phyloP scores from a whole-genome alignment of 2,329 filamentous ascomycete species.

The Exophiala aquamarina region DNA sequence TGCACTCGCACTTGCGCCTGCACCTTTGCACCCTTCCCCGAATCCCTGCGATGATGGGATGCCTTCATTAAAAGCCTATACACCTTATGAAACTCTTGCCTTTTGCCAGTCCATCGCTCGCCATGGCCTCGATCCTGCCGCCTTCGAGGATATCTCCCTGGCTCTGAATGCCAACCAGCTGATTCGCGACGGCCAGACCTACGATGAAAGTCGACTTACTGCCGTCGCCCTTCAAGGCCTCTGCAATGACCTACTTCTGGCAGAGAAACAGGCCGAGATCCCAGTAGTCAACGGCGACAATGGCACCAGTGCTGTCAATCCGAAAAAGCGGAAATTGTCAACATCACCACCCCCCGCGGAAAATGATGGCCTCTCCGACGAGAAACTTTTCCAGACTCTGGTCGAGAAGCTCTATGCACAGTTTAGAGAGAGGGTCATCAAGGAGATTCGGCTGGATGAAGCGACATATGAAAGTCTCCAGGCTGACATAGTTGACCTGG shows the following conservation, averaged over 20 bases:
- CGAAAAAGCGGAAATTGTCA: conserved; percentile 73
- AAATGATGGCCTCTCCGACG: conserved; percentile 2
- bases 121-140: conserved; percentile 64
- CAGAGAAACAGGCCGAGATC: conserved; percentile 54
- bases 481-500: conserved; percentile 67
- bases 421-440: conserved; percentile 70
- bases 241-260: conserved; percentile 72
- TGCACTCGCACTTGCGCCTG: conserved; percentile 2
- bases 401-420: conserved; percentile 72
- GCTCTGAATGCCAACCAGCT: conserved; percentile 71
- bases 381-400: conserved; percentile 40
- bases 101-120: conserved; percentile 76
- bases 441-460: conserved; percentile 74
- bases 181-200: conserved; percentile 68
- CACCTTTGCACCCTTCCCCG: not conserved
- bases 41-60: conserved; percentile 44
- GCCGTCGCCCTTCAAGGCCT: conserved; percentile 76
- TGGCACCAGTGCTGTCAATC: conserved; percentile 40
- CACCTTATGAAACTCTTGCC: conserved; percentile 80
- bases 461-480: conserved; percentile 62
- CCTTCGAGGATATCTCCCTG: conserved; percentile 72
- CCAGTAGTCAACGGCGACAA: conserved; percentile 34
- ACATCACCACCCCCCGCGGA: conserved; percentile 57
- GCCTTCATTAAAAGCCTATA: conserved; percentile 67
- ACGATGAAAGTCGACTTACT: conserved; percentile 71